A percentile compares a stretch with the other conserved stretches of the same genome.
phyloP scores from a whole-genome alignment of 2,329 filamentous ascomycete genomes.

The Cadophora sp. region DNA sequence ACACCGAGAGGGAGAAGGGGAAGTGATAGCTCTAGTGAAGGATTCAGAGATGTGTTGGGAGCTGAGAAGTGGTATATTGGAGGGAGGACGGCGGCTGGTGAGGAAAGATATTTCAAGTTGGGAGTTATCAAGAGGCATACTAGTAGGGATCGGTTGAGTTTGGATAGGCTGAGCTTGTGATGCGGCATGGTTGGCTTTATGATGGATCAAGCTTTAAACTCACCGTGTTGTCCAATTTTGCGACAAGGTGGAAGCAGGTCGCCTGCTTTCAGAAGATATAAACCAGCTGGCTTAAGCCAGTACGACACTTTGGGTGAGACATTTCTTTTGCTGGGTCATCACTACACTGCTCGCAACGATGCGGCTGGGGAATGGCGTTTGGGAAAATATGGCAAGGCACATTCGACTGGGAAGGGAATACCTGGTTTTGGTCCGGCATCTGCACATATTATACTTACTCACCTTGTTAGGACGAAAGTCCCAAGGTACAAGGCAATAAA shows the following conservation, averaged over 20 bases:
- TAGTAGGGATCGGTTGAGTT: slow-evolving; percentile 76
- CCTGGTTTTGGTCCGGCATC: neutral
- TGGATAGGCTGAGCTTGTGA: slow-evolving; percentile 79
- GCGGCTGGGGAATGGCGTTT: slow-evolving; percentile 14
- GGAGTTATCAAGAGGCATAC: slow-evolving; percentile 75
- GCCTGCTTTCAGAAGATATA: neutral
- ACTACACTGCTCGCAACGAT: slow-evolving; percentile 9
- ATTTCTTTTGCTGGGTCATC: neutral
- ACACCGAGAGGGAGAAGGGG: slow-evolving; percentile 53
- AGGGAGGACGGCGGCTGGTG: slow-evolving; percentile 75
- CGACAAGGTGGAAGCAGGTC: neutral
- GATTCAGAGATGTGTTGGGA: slow-evolving; percentile 74
- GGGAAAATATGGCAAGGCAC: neutral
- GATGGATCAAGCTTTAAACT: neutral
- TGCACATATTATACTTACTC: slow-evolving; percentile 5
- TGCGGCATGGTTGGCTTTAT: neutral
- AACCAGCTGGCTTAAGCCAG: neutral
- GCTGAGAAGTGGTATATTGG: slow-evolving; percentile 85
- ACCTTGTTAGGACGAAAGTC: neutral
- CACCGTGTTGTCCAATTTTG: too few relatives aligned
- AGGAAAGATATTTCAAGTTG: slow-evolving; percentile 82
- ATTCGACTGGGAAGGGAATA: neutral
- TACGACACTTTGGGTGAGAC: neutral
- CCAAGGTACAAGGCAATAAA: slow-evolving; percentile 10
- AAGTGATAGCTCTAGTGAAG: slow-evolving; percentile 77